Conservation (phyloP, 495 filamentous ascomycete genomes). For the Xylaria intraflava region DNA sequence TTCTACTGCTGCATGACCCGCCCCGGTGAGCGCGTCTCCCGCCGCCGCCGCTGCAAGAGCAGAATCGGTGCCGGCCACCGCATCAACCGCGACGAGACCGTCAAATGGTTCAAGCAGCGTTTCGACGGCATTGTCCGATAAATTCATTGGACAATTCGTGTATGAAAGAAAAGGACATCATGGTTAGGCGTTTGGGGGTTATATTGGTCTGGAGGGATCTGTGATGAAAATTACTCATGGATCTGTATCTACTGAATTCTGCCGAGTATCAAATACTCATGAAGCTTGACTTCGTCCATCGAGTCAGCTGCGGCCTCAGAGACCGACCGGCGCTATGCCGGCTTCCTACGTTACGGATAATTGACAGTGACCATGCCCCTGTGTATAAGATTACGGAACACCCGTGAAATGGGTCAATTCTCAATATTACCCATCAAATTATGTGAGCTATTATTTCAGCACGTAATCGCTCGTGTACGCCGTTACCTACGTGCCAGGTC, state of each 20-base stretch:
- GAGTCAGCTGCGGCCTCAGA: conserved; percentile 55
- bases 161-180: conserved; percentile 16
- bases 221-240: conserved; percentile 37
- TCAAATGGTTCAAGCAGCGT: conserved; percentile 99
- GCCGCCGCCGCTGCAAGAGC: conserved; percentile 83
- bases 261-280: conserved; percentile 32
- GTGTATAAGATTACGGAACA: background rate
- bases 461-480: background rate
- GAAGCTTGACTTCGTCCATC: conserved; percentile 37
- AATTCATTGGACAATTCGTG: conserved; percentile 24
- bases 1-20: conserved; percentile 99
- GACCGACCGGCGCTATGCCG: conserved; percentile 56
- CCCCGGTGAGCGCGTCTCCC: conserved; percentile 94
- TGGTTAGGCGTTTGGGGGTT: conserved; percentile 29
- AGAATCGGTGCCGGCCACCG: conserved; percentile 80
- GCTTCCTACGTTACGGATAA: conserved; percentile 33
- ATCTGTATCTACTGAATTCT: conserved; percentile 36
- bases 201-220: conserved; percentile 27
- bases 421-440: background rate
- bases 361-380: conserved; percentile 17
- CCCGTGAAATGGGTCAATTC: background rate
- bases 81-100: conserved; percentile 86
- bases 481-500: too few relatives aligned
- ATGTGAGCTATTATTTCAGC: background rate
- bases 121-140: conserved; percentile 98